Evolutionary conservation across 2,329 filamentous ascomycete genomes (phyloP).

Genomic region (Erysiphe pulchra): DNA sequence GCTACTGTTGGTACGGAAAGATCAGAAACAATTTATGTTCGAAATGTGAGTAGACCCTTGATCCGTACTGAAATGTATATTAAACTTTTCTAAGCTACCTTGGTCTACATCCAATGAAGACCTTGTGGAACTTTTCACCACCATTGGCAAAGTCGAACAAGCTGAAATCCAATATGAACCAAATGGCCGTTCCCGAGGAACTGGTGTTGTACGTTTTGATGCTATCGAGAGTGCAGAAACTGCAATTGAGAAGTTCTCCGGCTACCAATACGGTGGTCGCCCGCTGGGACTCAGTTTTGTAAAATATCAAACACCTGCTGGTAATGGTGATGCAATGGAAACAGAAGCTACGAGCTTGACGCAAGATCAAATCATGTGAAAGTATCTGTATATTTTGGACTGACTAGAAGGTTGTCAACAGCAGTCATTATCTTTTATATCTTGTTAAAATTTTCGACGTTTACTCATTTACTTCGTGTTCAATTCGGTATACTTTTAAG

Average conservation of each 20-base stretch:
- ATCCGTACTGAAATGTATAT: neutral
- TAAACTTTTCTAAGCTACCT: constrained; percentile 36
- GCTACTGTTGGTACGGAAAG: constrained; percentile 70
- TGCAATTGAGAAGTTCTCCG: constrained; percentile 88
- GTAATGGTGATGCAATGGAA: constrained; percentile 43
- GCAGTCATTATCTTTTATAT: too few species aligned
- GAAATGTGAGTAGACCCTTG: constrained; percentile 46
- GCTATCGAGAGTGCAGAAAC: constrained; percentile 64
- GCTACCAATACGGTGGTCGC: constrained; percentile 88
- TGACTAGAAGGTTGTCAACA: too few species aligned
- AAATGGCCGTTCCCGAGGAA: constrained; percentile 82
- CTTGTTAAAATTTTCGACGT: too few species aligned
- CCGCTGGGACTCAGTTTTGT: constrained; percentile 83
- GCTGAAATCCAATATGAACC: constrained; percentile 99
- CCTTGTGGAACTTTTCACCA: constrained; percentile 84
- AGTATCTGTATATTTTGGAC: neutral
- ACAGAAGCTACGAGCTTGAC: constrained; percentile 55
- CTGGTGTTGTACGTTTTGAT: constrained; percentile 90
- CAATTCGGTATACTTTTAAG: too few species aligned
- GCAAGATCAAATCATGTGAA: constrained; percentile 95
- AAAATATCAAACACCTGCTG: constrained; percentile 55
- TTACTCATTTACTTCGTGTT: too few species aligned
- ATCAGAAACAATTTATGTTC: constrained; percentile 71
- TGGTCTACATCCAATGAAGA: constrained; percentile 99
- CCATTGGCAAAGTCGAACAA: constrained; percentile 91